Base-by-base conservation (phyloP, 306 rosid genomes). In the Gastrolobium bilobum region DNA sequence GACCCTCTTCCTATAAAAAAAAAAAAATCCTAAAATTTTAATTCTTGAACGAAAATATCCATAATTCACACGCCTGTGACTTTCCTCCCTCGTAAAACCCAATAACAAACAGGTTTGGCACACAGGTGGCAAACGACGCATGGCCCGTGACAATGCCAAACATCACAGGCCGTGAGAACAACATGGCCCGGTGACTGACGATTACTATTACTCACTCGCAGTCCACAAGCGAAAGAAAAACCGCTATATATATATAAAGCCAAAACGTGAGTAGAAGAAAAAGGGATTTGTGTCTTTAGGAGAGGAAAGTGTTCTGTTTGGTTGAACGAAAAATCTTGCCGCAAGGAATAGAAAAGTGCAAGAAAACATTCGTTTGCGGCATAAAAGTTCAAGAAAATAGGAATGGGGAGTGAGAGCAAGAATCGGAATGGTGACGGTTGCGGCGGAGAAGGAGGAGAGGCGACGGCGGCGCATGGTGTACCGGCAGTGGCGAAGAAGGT, bases 401-500 rank as follows among this genome's bases (percentile, higher is more conserved):
- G 31, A 73, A 84, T 80, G 87, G 82, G 76, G 52, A 84, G 75
- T 10, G 81, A 84, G 2, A 53, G 59, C 33, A 68, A 52, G 61
- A 31, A 35, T 9, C 4, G 14, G 80, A 14, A 48, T 44, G 73
- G 26, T 29, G 63, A 33, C 15, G 38, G 74, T 34, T 46, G 7
- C 34, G 38, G 42, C 1, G 66, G 57, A 30, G 58, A 2, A 52
- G 52, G 6, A 0, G 48, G 34, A 10, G 54, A 6, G 5, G 69
- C 15, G 4, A 37, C 31, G 2, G 44, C 43, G 76, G 71, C 15
- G 70, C 40, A 11, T 5, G 58, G 42, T 2, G 20, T 83, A 1
- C 73, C 80, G 31, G 58, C 42, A 38, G 4, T 67, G 33, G 66
- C 4, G 15, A 61, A 39, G 77, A 73, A 75, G 58, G 58, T 79